Evolutionary conservation across 2,329 filamentous ascomycete species (phyloP).

Genomic region (Colletotrichum lini): DNA sequence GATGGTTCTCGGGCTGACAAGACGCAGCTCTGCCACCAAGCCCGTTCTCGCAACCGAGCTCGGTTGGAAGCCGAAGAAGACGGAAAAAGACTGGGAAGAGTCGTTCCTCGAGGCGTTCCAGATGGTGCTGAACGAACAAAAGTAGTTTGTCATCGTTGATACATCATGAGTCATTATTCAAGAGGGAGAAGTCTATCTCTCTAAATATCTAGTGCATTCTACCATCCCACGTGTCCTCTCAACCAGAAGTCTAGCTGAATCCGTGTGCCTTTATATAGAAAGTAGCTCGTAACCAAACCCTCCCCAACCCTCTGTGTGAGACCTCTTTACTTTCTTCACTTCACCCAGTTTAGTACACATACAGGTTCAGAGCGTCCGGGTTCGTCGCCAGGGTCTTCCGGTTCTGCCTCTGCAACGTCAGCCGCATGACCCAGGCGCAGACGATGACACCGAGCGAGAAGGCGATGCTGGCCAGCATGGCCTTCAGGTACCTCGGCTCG

Average conservation of each 20-base stretch:
- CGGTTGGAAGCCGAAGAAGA: constrained; percentile 52
- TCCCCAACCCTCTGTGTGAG: too few relatives aligned
- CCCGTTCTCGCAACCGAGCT: constrained; percentile 47
- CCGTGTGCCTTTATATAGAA: too few relatives aligned
- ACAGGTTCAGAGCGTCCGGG: constrained; percentile 47
- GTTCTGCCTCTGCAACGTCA: constrained; percentile 54
- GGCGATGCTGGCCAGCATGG: constrained; percentile 45
- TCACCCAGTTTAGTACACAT: constrained; percentile 46
- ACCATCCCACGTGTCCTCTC: neutral
- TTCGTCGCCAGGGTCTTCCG: constrained; percentile 48
- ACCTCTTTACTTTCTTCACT: neutral
- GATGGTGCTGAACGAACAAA: constrained; percentile 23
- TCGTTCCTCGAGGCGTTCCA: constrained; percentile 44
- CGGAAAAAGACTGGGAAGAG: constrained; percentile 46
- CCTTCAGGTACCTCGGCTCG: constrained; percentile 40
- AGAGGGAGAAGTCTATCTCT: neutral
- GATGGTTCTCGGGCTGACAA: neutral
- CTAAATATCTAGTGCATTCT: too few relatives aligned
- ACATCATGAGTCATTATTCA: neutral
- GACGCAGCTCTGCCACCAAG: constrained; percentile 41
- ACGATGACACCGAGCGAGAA: constrained; percentile 52
- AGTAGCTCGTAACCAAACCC: too few relatives aligned
- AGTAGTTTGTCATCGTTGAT: neutral
- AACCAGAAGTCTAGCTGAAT: neutral
- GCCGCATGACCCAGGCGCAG: constrained; percentile 54